Conservation (phyloP, 106 monocot genomes). For the Dioscorea alata region DNA sequence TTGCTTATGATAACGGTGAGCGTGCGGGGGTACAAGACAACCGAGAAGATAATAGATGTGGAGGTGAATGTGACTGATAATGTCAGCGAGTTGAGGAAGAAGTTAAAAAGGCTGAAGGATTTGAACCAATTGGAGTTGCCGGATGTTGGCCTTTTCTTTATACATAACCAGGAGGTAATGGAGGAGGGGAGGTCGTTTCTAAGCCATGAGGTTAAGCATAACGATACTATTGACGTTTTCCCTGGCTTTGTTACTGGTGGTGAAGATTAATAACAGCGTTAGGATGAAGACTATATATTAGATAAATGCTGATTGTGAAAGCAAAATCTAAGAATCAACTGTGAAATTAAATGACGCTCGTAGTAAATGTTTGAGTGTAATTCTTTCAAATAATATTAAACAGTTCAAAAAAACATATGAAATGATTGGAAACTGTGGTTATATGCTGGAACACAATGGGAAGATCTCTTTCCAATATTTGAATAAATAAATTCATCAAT, state of each 20-base stretch:
- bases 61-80: constrained; percentile 25
- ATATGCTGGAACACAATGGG: too few species aligned
- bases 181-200: constrained; percentile 35
- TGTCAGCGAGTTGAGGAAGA: constrained; percentile 33
- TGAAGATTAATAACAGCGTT: too few species aligned
- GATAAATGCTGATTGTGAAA: too few species aligned
- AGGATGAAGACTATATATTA: too few species aligned
- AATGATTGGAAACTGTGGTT: too few species aligned
- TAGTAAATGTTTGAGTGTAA: too few species aligned
- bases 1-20: neutral
- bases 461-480: too few species aligned
- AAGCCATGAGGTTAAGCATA: constrained; percentile 33
- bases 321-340: too few species aligned
- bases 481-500: too few species aligned
- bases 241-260: constrained; percentile 36
- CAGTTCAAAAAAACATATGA: too few species aligned
- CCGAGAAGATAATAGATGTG: neutral
- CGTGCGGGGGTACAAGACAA: neutral
- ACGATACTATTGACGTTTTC: constrained; percentile 57
- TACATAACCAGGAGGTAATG: constrained; percentile 49
- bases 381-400: too few species aligned
- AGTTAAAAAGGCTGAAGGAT: constrained; percentile 8
- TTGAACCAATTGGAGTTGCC: constrained; percentile 8
- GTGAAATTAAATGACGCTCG: too few species aligned
- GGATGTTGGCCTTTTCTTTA: constrained; percentile 45